phyloP scores from a whole-genome alignment of 225 moss, liverwort and hornwort species.

The Polytrichum commune region DNA sequence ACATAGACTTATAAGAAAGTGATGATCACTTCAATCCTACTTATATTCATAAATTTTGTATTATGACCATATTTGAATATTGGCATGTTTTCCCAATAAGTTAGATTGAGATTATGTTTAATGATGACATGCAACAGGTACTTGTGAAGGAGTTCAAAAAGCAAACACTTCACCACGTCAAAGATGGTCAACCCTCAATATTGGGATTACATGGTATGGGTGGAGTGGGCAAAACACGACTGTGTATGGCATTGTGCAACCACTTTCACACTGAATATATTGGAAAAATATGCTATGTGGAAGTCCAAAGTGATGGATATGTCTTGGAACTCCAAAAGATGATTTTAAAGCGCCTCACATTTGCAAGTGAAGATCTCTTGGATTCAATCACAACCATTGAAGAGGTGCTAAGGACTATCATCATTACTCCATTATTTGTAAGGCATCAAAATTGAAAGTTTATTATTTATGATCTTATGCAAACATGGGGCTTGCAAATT shows the following conservation, averaged over 20 bases:
- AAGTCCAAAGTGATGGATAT: background rate
- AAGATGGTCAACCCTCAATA: background rate
- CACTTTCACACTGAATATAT: background rate
- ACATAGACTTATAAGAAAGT: no score
- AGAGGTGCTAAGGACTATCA: background rate
- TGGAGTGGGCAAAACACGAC: background rate
- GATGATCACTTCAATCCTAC: no score
- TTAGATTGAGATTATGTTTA: no score
- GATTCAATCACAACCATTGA: background rate
- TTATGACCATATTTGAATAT: no score
- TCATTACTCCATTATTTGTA: no score
- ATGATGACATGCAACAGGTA: background rate
- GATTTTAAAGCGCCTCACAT: background rate
- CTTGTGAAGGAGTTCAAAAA: background rate
- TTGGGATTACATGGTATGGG: background rate
- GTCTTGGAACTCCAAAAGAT: background rate
- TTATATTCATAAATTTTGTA: no score
- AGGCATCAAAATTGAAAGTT: no score
- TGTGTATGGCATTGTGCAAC: constrained; percentile 3
- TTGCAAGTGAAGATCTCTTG: background rate
- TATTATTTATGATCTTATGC: no score
- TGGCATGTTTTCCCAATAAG: no score
- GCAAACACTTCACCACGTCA: background rate
- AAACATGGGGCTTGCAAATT: no score
- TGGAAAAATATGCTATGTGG: constrained; percentile 1